Evolutionary conservation across 495 filamentous ascomycete genomes (phyloP), one percentile per base, ranked within the genome.

Genomic region (Symbiotaphrina buchneri): DNA sequence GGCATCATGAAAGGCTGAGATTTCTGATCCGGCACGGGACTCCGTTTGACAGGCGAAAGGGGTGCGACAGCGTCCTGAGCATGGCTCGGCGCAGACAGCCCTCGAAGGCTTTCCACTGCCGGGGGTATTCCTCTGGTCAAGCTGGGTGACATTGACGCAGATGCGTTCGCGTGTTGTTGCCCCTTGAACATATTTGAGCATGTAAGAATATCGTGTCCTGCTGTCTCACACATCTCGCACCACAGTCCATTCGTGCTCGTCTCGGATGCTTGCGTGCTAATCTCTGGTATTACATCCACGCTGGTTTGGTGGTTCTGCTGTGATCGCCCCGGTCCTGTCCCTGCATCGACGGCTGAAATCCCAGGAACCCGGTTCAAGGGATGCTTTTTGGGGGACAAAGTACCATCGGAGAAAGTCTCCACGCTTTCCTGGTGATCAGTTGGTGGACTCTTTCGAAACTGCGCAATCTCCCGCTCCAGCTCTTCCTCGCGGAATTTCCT

Each of bases 191-290:
- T 81, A 45, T 73, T 87, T 20, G 79, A 80, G 55, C 85, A 95
- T 13, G 71, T 87, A 21, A 95, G 52, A 37, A 95, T 91, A 39
- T 95, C 85, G 41, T 95, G 85, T 10, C 85, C 85, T n/a, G 63
- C 59, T 2, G 74, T 77, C 51, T 95, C 85, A 49, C 85, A 93
- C 30, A 95, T 84, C 52, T 95, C 85, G 54, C 85, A 95, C 79
- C 84, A 93, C 35, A 84, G 60, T 15, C 58, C 59, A 33, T 71
- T 71, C 38, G 56, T 63, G 44, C 75, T 81, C 26, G 74, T 75
- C 14, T 47, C 39, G 8, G 75, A 78, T 30, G 72, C 71, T 40
- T 71, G 69, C 15, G 61, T 54, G 41, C 83, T 79, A 34, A 70
- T 74, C 47, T 83, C 78, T 24, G 65, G 65, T 67, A 74, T 77